Percentiles rank a stretch among this genome's conserved stretches.
These are phyloP conservation scores for Nicotiana tomentosiformis DNA, from an alignment of 257 asterid species.

Conservation along the genomic window DNA sequence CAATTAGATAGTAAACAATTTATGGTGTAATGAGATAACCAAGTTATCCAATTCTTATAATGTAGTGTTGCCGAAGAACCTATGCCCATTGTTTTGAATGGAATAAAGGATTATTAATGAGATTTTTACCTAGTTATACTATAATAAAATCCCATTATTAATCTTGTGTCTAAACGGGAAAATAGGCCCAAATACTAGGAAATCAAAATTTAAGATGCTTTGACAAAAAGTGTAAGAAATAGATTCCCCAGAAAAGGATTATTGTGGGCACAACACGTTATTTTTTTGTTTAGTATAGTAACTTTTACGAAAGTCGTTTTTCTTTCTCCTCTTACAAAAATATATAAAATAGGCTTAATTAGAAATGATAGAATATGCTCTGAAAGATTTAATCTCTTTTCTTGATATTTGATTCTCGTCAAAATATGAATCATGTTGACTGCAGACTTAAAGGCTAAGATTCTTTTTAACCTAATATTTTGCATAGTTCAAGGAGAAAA, in stretches of 20 bases:
- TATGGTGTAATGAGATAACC: too few species aligned
- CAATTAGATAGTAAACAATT: too few species aligned
- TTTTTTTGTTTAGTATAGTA: background rate
- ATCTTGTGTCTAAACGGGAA: background rate
- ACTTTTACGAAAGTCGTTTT: background rate
- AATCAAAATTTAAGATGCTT: background rate
- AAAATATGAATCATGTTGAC: background rate
- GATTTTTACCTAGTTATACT: too few species aligned
- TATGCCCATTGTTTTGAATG: too few species aligned
- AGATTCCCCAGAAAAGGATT: background rate
- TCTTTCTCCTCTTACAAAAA: background rate
- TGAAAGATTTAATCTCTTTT: too few species aligned
- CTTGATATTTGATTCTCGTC: background rate
- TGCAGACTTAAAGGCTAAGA: background rate
- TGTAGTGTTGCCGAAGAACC: too few species aligned
- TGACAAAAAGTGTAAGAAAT: background rate
- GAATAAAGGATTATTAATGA: too few species aligned
- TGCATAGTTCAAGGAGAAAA: background rate
- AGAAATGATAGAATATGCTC: background rate
- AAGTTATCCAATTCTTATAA: too few species aligned
- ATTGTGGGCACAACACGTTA: background rate
- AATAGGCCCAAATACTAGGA: background rate
- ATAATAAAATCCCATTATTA: too few species aligned
- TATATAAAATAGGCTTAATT: background rate
- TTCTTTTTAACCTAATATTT: background rate